Evolutionary conservation across 2,329 filamentous ascomycete genomes (phyloP), one percentile per base, ranked within the genome.

Genomic region (Capronia americana): DNA sequence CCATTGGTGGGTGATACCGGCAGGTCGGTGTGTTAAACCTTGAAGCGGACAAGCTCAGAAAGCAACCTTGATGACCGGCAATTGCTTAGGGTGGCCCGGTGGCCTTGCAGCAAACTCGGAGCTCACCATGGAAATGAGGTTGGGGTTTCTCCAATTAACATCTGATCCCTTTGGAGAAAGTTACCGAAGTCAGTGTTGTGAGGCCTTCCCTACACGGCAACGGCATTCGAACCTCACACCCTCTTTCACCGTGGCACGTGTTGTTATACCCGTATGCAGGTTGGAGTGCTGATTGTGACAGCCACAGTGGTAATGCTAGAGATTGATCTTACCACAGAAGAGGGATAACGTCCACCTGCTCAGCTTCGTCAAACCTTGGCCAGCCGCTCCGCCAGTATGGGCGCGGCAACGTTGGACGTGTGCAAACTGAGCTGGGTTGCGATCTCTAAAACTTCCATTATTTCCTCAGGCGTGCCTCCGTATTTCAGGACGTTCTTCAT

Each of bases 361-460:
- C 64, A 60, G 60, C 55, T 60, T 63, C 20, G 59, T 64, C 28
- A 59, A 44, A 48, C 23, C 28, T 66, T 63, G 32, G 50, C 57
- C 26, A 68, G 28, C 48, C 61, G 63, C 26, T 66, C 54, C 7
- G 63, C 63, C 30, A 69, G 44, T 38, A 69, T 69, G 12, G 67
- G 67, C 23, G 67, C 64, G 12, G 61, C 67, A 4, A 66, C 54
- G 28, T 65, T 63, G 11, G 61, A 66, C 11, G 64, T 65, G 61
- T 67, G 67, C n/a, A 69, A 28, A 63, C 61, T 66, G 50, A 65
- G 48, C 26, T 62, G 62, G n/a, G 64, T 69, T 4, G 81, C 79
- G 69, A 84, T 74, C 70, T 84, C 80, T 61, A 84, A 69, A 0
- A 83, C 80, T 69, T 84, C 81, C 74, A 83, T 76, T 55, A 84